Evolutionary conservation across 1,139 yeast genomes (phyloP).

Genomic region (Kazachstania sp.): DNA sequence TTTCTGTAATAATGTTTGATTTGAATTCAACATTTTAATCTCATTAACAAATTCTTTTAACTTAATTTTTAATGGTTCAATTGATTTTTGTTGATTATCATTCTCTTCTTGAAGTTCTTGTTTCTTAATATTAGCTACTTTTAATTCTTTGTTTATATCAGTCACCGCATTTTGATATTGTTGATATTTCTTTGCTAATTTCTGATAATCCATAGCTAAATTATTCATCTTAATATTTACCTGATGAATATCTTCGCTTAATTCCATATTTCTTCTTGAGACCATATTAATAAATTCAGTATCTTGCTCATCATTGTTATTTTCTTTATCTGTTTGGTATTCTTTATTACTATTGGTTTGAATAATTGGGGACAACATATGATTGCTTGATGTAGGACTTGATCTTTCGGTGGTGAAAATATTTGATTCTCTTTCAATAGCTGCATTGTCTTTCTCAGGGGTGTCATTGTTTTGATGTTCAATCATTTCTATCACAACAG

Average conservation of each 20-base stretch:
- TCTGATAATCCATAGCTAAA: constrained; percentile 26
- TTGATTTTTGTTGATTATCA: constrained; percentile 31
- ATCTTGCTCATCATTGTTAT: constrained; percentile 1
- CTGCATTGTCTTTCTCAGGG: background rate
- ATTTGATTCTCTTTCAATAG: background rate
- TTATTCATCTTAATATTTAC: constrained; percentile 18
- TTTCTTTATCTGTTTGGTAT: background rate
- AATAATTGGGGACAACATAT: constrained; percentile 14
- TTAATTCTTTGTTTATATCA: background rate
- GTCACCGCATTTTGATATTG: background rate
- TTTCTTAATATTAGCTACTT: constrained; percentile 20
- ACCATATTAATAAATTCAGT: constrained; percentile 7
- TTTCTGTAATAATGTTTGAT: constrained; percentile 26
- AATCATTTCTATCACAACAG: constrained; percentile 4
- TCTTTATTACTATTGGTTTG: background rate
- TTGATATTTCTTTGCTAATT: constrained; percentile 44
- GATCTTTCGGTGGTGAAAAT: background rate
- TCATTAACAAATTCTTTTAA: constrained; percentile 22
- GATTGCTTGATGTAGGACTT: constrained; percentile 7
- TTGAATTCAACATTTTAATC: constrained; percentile 25
- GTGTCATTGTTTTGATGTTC: background rate
- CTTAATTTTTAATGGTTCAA: constrained; percentile 25
- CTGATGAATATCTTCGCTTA: constrained; percentile 32
- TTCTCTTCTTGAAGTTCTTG: constrained; percentile 31
- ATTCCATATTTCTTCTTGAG: constrained; percentile 30